phyloP scores from a whole-genome alignment of 768 basidiomycete genomes.

The Podaxis sp. region DNA sequence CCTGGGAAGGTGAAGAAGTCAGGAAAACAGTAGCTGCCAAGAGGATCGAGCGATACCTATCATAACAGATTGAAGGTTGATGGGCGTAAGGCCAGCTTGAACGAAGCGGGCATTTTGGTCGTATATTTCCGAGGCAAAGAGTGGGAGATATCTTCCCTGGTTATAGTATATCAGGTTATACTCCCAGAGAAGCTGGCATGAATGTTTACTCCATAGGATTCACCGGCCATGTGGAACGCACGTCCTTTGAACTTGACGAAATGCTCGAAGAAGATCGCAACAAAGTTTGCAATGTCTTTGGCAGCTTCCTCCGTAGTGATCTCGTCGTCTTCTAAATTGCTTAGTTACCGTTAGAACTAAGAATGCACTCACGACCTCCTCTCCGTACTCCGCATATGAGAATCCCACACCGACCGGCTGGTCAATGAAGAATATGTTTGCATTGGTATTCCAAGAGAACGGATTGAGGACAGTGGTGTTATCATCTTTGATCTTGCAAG shows the following conservation, averaged over 20 bases:
- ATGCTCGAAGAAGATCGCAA: slow-evolving; percentile 70
- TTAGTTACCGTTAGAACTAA: neutral
- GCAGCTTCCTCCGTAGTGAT: slow-evolving; percentile 49
- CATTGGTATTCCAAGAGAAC: slow-evolving; percentile 64
- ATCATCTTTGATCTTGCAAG: slow-evolving; percentile 56
- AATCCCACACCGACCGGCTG: slow-evolving; percentile 61
- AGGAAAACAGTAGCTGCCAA: neutral
- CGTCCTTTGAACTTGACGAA: slow-evolving; percentile 70
- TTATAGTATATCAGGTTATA: neutral
- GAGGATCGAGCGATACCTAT: slow-evolving; percentile 42
- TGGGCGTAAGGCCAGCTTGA: slow-evolving; percentile 44
- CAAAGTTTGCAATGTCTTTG: slow-evolving; percentile 65
- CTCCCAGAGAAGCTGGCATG: neutral
- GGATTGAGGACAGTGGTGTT: slow-evolving; percentile 51
- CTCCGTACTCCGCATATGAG: slow-evolving; percentile 61
- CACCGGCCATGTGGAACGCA: slow-evolving; percentile 62
- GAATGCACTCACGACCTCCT: slow-evolving; percentile 41
- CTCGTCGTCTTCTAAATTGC: slow-evolving; percentile 43
- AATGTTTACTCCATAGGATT: slow-evolving; percentile 68
- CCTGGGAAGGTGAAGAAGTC: slow-evolving; percentile 26
- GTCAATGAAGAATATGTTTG: slow-evolving; percentile 60
- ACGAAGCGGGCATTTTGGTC: slow-evolving; percentile 62
- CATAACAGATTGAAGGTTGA: slow-evolving; percentile 70
- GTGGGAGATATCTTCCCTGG: slow-evolving; percentile 66
- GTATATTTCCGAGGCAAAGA: slow-evolving; percentile 73